phyloP scores from a whole-genome alignment of 2,329 filamentous ascomycete species.

The Chaetomium strumarium region DNA sequence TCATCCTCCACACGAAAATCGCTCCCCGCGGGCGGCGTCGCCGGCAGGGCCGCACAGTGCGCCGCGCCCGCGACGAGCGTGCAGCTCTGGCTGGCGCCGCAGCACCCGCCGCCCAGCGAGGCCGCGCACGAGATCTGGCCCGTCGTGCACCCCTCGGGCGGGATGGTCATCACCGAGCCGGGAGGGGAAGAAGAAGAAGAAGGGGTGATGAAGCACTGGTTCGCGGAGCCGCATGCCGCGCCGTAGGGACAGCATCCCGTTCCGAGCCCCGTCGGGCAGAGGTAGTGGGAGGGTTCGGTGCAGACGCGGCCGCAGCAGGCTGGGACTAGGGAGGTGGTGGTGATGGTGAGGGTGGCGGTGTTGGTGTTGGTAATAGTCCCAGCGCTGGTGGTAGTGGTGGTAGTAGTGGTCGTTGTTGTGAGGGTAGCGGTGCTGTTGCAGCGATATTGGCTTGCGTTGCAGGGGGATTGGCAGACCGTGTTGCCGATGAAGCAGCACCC shows the following conservation, averaged over 20 bases:
- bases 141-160: conserved; percentile 38
- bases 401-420: conserved; percentile 23
- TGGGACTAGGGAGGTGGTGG: background rate
- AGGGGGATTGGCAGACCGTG: conserved; percentile 28
- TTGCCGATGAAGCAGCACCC: conserved; percentile 31
- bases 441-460: conserved; percentile 27
- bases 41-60: conserved; percentile 35
- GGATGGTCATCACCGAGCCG: conserved; percentile 22
- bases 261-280: conserved; percentile 30
- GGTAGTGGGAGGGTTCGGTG: conserved; percentile 25
- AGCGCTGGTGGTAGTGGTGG: conserved; percentile 13
- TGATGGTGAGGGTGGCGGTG: conserved; percentile 13
- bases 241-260: conserved; percentile 26
- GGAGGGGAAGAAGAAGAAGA: conserved; percentile 20
- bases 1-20: conserved; percentile 12
- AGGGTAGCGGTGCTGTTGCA: conserved; percentile 26
- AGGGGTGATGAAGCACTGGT: conserved; percentile 22
- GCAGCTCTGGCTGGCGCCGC: conserved; percentile 39
- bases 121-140: conserved; percentile 41
- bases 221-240: conserved; percentile 15
- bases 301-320: conserved; percentile 33
- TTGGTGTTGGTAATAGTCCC: conserved; percentile 25
- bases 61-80: conserved; percentile 33
- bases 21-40: conserved; percentile 15
- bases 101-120: conserved; percentile 45